phyloP scores from a whole-genome alignment of 1,284 basidiomycete species.

The Puccinia hordei region DNA sequence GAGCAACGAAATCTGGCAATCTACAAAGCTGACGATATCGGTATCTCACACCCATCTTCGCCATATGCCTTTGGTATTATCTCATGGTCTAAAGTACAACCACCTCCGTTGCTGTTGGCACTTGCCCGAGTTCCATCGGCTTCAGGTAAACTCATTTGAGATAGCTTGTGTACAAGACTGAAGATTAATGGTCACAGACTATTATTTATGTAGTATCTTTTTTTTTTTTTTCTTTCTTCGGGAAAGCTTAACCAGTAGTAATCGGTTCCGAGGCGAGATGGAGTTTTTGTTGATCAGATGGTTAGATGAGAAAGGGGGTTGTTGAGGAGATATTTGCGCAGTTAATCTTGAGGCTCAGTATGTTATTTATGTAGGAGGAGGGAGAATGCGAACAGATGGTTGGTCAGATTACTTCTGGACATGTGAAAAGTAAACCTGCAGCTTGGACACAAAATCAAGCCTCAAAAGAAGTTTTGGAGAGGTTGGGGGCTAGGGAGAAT shows the following conservation, averaged over 20 bases:
- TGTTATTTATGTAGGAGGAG: conserved; percentile 3
- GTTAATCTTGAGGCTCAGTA: neutral
- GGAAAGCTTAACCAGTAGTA: neutral
- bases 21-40: conserved; percentile 16
- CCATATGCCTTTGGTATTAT: conserved; percentile 10
- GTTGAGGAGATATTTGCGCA: neutral
- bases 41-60: conserved; percentile 25
- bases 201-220: neutral
- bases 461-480: conserved; percentile 6
- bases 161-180: neutral
- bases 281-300: neutral
- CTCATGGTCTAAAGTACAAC: conserved; percentile 8
- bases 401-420: neutral
- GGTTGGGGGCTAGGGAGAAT: conserved; percentile 11
- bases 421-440: conserved; percentile 1
- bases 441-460: conserved; percentile 4
- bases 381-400: neutral
- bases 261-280: neutral
- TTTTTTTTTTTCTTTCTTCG: neutral
- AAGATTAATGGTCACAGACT: conserved; percentile 20
- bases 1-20: conserved; percentile 17
- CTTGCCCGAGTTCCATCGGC: conserved; percentile 12
- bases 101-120: conserved; percentile 1
- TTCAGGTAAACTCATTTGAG: conserved; percentile 29
- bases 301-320: neutral